Evolutionary conservation across 2,329 filamentous ascomycete species (phyloP).

Genomic region (Colletotrichum karsti): DNA sequence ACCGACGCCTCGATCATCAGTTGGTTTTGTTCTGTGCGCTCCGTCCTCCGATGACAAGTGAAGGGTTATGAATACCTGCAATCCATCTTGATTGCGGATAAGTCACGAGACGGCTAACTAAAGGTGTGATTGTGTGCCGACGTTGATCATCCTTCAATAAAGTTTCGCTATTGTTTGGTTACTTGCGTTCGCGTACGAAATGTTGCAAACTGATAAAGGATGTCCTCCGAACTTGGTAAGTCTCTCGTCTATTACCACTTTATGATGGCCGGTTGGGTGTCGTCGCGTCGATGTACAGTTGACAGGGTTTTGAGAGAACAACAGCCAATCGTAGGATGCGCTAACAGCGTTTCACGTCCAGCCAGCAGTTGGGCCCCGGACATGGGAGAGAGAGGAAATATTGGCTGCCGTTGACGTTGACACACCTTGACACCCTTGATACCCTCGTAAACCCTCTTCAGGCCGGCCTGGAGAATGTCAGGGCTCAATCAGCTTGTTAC

Average conservation of each 20-base stretch:
- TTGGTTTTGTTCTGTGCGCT: neutral
- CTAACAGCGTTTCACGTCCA: neutral
- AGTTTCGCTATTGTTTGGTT: neutral
- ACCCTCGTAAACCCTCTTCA: neutral
- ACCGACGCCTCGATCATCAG: neutral
- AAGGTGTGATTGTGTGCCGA: too few species aligned
- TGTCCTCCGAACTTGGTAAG: neutral
- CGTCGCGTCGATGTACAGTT: too few species aligned
- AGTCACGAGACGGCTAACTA: too few species aligned
- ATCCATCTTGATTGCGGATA: too few species aligned
- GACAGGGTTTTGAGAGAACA: neutral
- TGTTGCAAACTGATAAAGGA: neutral
- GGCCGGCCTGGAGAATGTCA: neutral
- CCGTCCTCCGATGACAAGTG: neutral
- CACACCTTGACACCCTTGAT: too few species aligned
- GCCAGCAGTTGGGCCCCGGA: neutral
- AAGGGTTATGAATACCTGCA: too few species aligned
- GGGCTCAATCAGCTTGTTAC: neutral
- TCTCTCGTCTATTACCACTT: neutral
- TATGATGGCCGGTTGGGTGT: too few species aligned
- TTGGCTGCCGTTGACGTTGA: too few species aligned
- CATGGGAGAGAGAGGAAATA: neutral
- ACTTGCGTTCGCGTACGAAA: neutral
- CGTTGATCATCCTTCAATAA: too few species aligned
- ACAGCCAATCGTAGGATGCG: neutral